A percentile compares a stretch with the other conserved stretches of the same genome.
Evolutionary conservation across 2,329 filamentous ascomycete species (phyloP).

Genomic region (Incumbomyces delicatus): DNA sequence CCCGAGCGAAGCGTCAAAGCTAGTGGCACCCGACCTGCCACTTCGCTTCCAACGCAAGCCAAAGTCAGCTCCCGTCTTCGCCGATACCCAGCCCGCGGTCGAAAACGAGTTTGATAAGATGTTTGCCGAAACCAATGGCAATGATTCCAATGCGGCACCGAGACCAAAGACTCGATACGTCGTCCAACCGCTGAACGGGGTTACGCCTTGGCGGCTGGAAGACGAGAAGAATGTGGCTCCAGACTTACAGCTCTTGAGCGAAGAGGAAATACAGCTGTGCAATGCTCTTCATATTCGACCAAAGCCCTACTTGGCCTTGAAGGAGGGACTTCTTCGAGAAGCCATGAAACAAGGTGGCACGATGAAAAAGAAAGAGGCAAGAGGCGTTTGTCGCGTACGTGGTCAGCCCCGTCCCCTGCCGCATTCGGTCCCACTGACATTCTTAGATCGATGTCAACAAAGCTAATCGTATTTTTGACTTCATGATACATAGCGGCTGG

Average conservation of each 20-base stretch:
- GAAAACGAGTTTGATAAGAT: conserved; percentile 46
- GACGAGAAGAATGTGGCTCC: conserved; percentile 58
- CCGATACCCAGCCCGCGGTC: conserved; percentile 25
- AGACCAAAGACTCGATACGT: conserved; percentile 43
- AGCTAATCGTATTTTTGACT: conserved; percentile 79
- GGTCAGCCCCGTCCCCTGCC: not conserved
- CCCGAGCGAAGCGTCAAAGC: conserved; percentile 61
- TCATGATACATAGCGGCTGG: conserved; percentile 89
- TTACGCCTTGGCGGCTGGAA: conserved; percentile 51
- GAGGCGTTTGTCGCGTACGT: conserved; percentile 61
- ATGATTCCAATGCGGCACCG: conserved; percentile 25
- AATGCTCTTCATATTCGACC: conserved; percentile 75
- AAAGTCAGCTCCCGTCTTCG: conserved; percentile 28
- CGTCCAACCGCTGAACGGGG: conserved; percentile 37
- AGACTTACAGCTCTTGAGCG: conserved; percentile 75
- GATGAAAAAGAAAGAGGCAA: conserved; percentile 88
- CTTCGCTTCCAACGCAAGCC: conserved; percentile 43
- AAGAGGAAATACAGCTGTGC: conserved; percentile 79
- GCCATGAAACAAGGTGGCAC: conserved; percentile 78
- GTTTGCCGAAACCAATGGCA: conserved; percentile 45
- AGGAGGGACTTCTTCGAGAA: conserved; percentile 84
- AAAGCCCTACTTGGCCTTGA: conserved; percentile 91
- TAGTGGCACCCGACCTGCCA: conserved; percentile 71
- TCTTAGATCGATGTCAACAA: conserved; percentile 69
- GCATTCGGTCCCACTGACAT: conserved; percentile 7